These are phyloP conservation scores for Zanthoxylum bungeanum DNA, from an alignment of 345 rosid species.

Conservation along the genomic window DNA sequence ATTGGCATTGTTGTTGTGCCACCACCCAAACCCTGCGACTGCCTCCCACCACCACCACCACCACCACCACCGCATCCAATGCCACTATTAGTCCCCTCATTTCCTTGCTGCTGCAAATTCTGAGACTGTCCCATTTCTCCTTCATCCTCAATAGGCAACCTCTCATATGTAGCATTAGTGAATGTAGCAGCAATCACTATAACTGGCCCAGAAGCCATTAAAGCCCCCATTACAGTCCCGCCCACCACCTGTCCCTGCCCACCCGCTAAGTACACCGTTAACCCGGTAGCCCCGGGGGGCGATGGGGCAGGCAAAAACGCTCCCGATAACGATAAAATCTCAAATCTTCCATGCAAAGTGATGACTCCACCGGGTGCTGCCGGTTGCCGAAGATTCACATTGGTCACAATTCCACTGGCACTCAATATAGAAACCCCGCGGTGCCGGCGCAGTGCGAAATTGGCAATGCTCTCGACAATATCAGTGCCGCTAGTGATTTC, in stretches of 20 bases:
- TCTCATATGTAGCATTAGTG: constrained; percentile 74
- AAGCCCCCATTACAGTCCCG: constrained; percentile 63
- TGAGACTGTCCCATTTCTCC: constrained; percentile 17
- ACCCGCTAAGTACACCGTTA: constrained; percentile 78
- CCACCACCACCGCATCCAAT: constrained; percentile 10
- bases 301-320: constrained; percentile 74
- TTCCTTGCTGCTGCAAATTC: constrained; percentile 30
- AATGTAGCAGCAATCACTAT: constrained; percentile 85
- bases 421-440: constrained; percentile 78
- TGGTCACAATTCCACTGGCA: constrained; percentile 74
- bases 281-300: constrained; percentile 67
- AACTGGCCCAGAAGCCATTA: constrained; percentile 81
- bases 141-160: constrained; percentile 70
- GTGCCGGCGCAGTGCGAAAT: constrained; percentile 61
- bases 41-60: constrained; percentile 25
- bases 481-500: constrained; percentile 79
- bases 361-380: constrained; percentile 67
- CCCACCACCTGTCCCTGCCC: constrained; percentile 94
- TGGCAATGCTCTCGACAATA: constrained; percentile 57
- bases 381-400: constrained; percentile 80
- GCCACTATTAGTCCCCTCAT: constrained; percentile 22
- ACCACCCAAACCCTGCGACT: constrained; percentile 29
- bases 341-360: constrained; percentile 75
- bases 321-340: constrained; percentile 80
- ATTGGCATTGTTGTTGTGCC: constrained; percentile 38